These are phyloP conservation scores for Phytopythium montanum DNA, from an alignment of 352 stramenopile genomes.

Conservation along the genomic window DNA sequence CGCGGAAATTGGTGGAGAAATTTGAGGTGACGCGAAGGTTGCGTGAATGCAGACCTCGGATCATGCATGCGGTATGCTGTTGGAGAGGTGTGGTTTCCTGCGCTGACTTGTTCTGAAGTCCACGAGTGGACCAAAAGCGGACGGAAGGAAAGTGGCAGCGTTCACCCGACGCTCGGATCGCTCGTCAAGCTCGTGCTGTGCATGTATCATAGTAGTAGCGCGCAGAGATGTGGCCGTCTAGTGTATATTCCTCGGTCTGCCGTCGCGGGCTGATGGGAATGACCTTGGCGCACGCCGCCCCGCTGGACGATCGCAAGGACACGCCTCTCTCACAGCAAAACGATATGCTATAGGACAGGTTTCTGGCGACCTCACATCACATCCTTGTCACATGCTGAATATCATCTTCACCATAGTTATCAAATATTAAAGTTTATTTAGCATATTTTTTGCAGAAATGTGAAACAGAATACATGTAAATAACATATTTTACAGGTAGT, in stretches of 20 bases:
- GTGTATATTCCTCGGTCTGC: background rate
- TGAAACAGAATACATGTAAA: too few relatives aligned
- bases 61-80: background rate
- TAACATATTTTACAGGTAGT: background rate
- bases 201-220: too few relatives aligned
- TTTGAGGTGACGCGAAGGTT: background rate
- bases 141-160: background rate
- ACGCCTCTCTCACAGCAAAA: background rate
- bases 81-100: background rate
- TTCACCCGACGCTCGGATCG: background rate
- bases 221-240: too few relatives aligned
- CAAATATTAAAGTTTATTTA: background rate
- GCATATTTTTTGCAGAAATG: too few relatives aligned
- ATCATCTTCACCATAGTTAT: background rate
- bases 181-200: too few relatives aligned
- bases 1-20: background rate
- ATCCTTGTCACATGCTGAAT: background rate
- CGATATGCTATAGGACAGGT: background rate
- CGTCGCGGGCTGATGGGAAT: background rate
- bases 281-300: background rate
- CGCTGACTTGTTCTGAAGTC: slow-evolving; percentile 4
- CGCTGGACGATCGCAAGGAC: background rate
- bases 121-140: background rate
- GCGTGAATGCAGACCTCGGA: background rate
- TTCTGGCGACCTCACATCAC: background rate